Conservation (phyloP, 257 asterid genomes). For the Primulina eburnea region DNA sequence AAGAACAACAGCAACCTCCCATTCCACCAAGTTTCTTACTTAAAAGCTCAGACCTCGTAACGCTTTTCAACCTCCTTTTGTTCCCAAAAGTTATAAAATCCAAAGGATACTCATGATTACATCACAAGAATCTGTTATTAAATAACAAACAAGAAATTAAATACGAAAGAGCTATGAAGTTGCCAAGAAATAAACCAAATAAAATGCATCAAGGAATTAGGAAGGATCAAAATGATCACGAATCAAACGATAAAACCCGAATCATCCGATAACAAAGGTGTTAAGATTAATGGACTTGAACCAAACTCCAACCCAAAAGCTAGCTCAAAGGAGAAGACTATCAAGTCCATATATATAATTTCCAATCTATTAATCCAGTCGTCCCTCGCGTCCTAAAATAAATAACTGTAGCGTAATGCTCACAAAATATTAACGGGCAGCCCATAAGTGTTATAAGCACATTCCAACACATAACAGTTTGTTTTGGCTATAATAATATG, state of each 20-base stretch:
- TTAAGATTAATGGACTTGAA: no score
- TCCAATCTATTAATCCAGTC: no score
- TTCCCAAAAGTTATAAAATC: background rate
- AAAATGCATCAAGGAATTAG: slow-evolving; percentile 4
- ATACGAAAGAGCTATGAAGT: background rate
- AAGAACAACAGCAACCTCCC: slow-evolving; percentile 52
- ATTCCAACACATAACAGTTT: no score
- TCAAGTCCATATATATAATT: no score
- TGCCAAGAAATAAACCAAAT: background rate
- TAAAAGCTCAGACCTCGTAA: background rate
- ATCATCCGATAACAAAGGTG: background rate
- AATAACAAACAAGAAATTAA: background rate
- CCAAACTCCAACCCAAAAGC: no score
- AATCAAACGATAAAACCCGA: background rate
- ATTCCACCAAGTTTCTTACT: slow-evolving; percentile 25
- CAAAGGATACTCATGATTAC: background rate
- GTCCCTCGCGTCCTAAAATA: no score
- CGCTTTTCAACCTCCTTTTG: background rate
- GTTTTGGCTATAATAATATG: no score
- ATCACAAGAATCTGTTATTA: background rate
- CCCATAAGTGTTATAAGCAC: no score
- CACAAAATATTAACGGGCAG: no score
- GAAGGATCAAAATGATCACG: background rate
- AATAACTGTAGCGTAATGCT: no score
- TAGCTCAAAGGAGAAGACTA: no score